phyloP scores from a whole-genome alignment of 2,329 filamentous ascomycete species.

The Diplodia sapinea region DNA sequence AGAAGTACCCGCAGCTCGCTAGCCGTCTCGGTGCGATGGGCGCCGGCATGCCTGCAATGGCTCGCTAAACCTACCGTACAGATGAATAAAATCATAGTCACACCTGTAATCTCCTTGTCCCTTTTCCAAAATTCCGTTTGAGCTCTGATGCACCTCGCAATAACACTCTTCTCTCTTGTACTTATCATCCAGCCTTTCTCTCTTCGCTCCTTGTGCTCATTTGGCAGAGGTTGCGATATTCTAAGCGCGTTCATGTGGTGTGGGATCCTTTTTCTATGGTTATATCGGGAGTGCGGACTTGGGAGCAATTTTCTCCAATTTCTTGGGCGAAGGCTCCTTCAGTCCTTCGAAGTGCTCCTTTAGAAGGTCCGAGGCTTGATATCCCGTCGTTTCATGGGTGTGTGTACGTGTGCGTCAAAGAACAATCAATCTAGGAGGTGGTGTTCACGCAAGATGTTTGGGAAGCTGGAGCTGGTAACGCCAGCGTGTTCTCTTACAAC shows the following conservation, averaged over 20 bases:
- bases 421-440: background rate
- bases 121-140: background rate
- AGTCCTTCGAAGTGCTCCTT: conserved; percentile 20
- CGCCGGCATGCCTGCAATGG: conserved; percentile 34
- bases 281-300: background rate
- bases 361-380: conserved; percentile 22
- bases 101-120: conserved; percentile 17
- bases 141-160: background rate
- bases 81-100: conserved; percentile 25
- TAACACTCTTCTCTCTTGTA: conserved; percentile 21
- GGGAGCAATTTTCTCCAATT: background rate
- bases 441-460: background rate
- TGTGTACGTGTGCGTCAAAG: background rate
- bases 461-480: background rate
- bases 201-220: conserved; percentile 6
- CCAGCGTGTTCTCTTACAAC: background rate
- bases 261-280: conserved; percentile 2
- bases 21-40: conserved; percentile 55
- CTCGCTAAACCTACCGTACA: background rate
- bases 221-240: conserved; percentile 4
- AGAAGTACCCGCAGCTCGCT: conserved; percentile 60
- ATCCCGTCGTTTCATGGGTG: conserved; percentile 20
- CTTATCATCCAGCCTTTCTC: conserved; percentile 20
- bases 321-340: background rate
- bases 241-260: background rate